A percentile compares a stretch with the other conserved stretches of the same genome.
Conservation (phyloP, 208 protist species). For the Wallacemonas rigidus region DNA sequence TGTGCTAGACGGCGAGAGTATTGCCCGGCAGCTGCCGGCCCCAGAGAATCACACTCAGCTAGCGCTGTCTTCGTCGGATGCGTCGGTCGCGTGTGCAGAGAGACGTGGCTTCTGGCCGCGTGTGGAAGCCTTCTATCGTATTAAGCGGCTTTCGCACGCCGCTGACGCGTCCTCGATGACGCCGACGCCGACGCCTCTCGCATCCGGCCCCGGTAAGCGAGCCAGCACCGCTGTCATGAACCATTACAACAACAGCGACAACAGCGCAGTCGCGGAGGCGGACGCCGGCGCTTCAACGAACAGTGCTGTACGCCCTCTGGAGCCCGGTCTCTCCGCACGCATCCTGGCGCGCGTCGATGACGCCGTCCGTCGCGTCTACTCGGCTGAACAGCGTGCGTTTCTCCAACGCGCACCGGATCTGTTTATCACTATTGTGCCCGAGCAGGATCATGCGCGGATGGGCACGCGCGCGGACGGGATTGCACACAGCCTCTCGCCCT, state of each 20-base stretch:
- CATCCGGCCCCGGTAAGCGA: too few species aligned
- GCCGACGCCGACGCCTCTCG: background rate
- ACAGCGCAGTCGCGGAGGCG: too few species aligned
- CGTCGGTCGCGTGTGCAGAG: too few species aligned
- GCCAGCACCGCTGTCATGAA: too few species aligned
- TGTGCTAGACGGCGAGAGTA: constrained; percentile 33
- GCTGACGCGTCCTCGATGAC: background rate
- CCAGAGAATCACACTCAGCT: background rate
- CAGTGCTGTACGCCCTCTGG: background rate
- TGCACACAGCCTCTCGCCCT: constrained; percentile 12
- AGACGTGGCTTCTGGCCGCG: constrained; percentile 6
- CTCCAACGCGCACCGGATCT: constrained; percentile 83
- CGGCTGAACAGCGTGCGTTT: constrained; percentile 63
- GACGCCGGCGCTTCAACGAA: background rate
- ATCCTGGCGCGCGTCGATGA: constrained; percentile 31
- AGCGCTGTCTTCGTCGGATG: too few species aligned
- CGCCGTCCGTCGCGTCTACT: constrained; percentile 54
- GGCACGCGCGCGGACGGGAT: background rate
- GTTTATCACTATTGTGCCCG: constrained; percentile 35
- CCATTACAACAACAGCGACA: too few species aligned
- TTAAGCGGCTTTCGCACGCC: constrained; percentile 16
- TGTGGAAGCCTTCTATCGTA: constrained; percentile 15
- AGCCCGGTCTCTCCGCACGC: constrained; percentile 10
- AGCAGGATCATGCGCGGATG: background rate
- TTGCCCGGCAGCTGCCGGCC: constrained; percentile 31